Base-by-base conservation (phyloP, 1,284 basidiomycete species). In the Cutaneotrichosporon cutaneum region DNA sequence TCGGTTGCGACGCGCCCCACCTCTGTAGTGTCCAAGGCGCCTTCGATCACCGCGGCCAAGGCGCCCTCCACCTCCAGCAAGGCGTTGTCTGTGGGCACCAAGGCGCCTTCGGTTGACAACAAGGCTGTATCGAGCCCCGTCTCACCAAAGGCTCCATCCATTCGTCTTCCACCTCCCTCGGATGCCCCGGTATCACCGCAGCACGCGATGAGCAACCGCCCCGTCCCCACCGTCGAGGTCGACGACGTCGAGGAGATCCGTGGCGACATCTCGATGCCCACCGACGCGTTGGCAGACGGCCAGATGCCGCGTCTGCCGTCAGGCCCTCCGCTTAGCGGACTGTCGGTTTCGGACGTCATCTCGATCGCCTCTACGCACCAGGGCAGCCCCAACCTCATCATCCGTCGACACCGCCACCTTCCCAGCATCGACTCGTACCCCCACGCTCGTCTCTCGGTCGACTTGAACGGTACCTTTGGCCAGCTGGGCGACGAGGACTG, bases 381-480 rank as follows among this genome's bases (percentile, higher is more conserved):
- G 14, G 64, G 64, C 44, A 59, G 54, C 51, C 61, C 58, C 18
- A 60, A 63, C 59, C 58, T 65, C 26, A 61, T 66, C 51, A 63
- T 66, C 47, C 59, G 65, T 21, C 61, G 65, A 10, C 65, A 66
- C 33, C 61, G 65, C 24, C 59, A 63, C 32, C 21, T 61, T 3
- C 65, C 65, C 35, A 63, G 61, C 27, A 56, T 63, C 33, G 61
- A 66, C 54, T 48, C 48, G 33, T 63, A 56, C 57, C 52, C 52
- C 27, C 60, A 70, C 21, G 66, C 70, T 2, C 63, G 75, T 0
- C 57, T 66, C 22, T 74, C 72, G 7, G 72, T 78, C 39, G 75
- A 78, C 47, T 56, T 78, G 36, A 63, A 73, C 55, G 76, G 76
- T 5, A 69, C 67, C 7, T 70, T 75, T 44, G 70, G 72, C 24